Percentiles rank a stretch among this genome's conserved stretches.
Conservation (phyloP, 352 stramenopile species). For the Aphanomyces astaci region DNA sequence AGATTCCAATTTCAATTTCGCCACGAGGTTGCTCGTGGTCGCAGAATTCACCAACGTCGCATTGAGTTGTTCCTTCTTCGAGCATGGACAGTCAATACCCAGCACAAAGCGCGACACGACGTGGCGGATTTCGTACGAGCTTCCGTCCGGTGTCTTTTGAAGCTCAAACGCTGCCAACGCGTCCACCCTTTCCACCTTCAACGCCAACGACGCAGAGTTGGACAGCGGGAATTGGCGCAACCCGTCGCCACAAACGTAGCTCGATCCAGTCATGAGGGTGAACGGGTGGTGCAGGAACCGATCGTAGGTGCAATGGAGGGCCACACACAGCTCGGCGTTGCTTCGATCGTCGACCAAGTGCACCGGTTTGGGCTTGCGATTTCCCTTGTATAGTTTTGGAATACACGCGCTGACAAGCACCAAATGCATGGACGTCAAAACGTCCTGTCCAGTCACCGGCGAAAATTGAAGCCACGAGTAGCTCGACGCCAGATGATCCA, state of each 20-base stretch:
- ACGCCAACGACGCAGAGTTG: neutral
- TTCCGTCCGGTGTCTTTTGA: neutral
- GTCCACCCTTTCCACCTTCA: neutral
- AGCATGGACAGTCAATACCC: constrained; percentile 15
- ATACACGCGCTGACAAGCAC: neutral
- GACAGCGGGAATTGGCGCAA: neutral
- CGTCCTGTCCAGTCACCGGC: neutral
- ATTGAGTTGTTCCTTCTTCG: neutral
- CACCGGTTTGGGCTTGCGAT: neutral
- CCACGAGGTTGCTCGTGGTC: neutral
- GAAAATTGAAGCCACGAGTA: constrained; percentile 22
- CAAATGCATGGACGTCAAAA: neutral
- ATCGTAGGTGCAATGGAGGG: neutral
- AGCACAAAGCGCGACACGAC: constrained; percentile 6
- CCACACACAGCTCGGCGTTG: neutral
- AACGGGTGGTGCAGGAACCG: neutral
- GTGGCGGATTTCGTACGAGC: constrained; percentile 8
- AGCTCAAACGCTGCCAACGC: neutral
- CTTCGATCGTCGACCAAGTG: neutral
- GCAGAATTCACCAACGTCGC: neutral
- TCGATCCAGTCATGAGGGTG: neutral
- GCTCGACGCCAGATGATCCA: constrained; percentile 12
- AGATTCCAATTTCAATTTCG: neutral
- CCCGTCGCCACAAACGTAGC: neutral
- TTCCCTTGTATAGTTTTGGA: neutral